Percentiles rank a stretch among this genome's conserved stretches.
Evolutionary conservation across 2,329 filamentous ascomycete species (phyloP).

Genomic region (Ampelomyces quisqualis): DNA sequence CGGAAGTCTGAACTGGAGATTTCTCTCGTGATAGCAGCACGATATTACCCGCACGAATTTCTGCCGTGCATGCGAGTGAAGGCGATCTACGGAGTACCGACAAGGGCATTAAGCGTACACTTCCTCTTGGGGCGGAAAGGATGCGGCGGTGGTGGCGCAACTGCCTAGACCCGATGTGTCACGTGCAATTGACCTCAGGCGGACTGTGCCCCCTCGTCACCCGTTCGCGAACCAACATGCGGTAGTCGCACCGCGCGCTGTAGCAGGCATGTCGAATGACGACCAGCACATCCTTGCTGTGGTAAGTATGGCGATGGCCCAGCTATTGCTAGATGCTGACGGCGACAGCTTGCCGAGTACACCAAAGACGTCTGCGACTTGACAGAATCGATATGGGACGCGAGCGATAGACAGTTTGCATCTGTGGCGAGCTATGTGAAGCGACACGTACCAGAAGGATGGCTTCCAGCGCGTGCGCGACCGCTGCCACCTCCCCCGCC

Average conservation of each 20-base stretch:
- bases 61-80: slow-evolving; percentile 9
- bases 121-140: slow-evolving; percentile 10
- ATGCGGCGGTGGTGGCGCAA: slow-evolving; percentile 18
- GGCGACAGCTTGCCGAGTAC: slow-evolving; percentile 56
- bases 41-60: slow-evolving; percentile 7
- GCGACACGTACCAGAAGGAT: slow-evolving; percentile 65
- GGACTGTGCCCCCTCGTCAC: not conserved
- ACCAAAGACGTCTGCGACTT: slow-evolving; percentile 69
- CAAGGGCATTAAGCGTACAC: slow-evolving; percentile 14
- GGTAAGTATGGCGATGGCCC: slow-evolving; percentile 53
- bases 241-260: not conserved
- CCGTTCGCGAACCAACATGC: not conserved
- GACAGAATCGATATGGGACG: slow-evolving; percentile 71
- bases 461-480: slow-evolving; percentile 70
- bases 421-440: slow-evolving; percentile 69
- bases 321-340: slow-evolving; percentile 9
- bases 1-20: slow-evolving; percentile 7
- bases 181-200: no score
- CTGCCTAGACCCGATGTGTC: no score
- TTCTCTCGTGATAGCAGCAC: slow-evolving; percentile 2
- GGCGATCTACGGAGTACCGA: slow-evolving; percentile 16
- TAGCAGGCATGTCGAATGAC: slow-evolving; percentile 68
- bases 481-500: slow-evolving; percentile 55
- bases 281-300: slow-evolving; percentile 77
- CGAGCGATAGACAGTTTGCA: slow-evolving; percentile 80